Conservation (phyloP, 768 basidiomycete genomes). For the Phlegmacium glaucopus region DNA sequence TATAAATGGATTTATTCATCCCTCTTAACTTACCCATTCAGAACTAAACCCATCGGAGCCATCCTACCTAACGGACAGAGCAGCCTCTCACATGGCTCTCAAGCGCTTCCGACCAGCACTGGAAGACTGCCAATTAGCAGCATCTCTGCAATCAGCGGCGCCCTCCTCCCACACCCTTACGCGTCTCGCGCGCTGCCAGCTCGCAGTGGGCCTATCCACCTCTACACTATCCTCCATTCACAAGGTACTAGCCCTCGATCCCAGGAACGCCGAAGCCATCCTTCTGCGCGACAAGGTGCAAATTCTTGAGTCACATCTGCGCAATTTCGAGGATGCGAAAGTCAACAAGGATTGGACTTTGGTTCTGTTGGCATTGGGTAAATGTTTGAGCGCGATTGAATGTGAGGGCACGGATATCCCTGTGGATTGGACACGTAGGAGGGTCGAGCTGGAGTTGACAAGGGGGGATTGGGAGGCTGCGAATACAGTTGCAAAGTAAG, state of each 20-base stretch:
- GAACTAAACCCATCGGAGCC: constrained; percentile 65
- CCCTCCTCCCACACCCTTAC: constrained; percentile 77
- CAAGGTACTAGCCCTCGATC: constrained; percentile 56
- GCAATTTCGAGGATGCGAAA: constrained; percentile 56
- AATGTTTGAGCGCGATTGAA: constrained; percentile 69
- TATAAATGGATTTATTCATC: not conserved
- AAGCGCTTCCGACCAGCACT: constrained; percentile 76
- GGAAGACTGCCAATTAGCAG: constrained; percentile 75
- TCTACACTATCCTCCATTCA: constrained; percentile 67
- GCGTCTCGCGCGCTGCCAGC: constrained; percentile 80
- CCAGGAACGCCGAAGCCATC: constrained; percentile 53
- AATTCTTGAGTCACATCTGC: constrained; percentile 61
- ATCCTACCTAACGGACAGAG: constrained; percentile 80
- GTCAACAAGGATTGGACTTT: constrained; percentile 69
- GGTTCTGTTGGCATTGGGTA: constrained; percentile 77
- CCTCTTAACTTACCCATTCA: constrained; percentile 20
- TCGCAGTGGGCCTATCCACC: constrained; percentile 68
- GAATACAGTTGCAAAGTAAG: constrained; percentile 69
- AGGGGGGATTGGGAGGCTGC: constrained; percentile 75
- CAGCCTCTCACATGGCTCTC: constrained; percentile 79
- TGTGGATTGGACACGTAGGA: constrained; percentile 76
- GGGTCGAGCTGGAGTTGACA: constrained; percentile 73
- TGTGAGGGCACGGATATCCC: constrained; percentile 78
- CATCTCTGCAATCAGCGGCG: constrained; percentile 53
- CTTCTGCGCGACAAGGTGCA: constrained; percentile 61